Conservation (phyloP, 1,284 basidiomycete species). For the Apiotrichum mycotoxinovorans region DNA sequence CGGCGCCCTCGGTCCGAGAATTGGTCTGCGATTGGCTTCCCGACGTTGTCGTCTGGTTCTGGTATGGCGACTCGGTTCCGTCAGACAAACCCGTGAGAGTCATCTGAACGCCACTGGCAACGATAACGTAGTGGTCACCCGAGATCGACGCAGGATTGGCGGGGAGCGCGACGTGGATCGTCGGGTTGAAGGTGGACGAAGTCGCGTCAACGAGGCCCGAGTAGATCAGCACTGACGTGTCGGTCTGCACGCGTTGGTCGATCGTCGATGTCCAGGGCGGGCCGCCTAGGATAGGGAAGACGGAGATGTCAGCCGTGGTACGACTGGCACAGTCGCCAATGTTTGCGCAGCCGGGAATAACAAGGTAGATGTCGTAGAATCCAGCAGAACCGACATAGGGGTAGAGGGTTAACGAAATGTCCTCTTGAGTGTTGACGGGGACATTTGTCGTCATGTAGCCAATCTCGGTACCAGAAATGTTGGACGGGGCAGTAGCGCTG, state of each 20-base stretch:
- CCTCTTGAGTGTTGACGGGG: slow-evolving; percentile 55
- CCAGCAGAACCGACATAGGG: slow-evolving; percentile 86
- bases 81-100: slow-evolving; percentile 50
- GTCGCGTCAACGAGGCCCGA: slow-evolving; percentile 74
- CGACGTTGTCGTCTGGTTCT: too few relatives aligned
- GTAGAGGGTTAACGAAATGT: slow-evolving; percentile 79
- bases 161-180: slow-evolving; percentile 67
- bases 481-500: slow-evolving; percentile 60
- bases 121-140: slow-evolving; percentile 66
- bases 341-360: slow-evolving; percentile 79
- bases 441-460: slow-evolving; percentile 69
- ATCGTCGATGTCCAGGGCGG: slow-evolving; percentile 65
- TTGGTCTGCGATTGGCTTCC: too few relatives aligned
- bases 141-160: slow-evolving; percentile 62
- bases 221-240: slow-evolving; percentile 67
- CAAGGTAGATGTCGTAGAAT: slow-evolving; percentile 75
- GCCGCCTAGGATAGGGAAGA: slow-evolving; percentile 70
- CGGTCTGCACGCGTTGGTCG: slow-evolving; percentile 68
- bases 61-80: slow-evolving; percentile 1
- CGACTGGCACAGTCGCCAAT: slow-evolving; percentile 76
- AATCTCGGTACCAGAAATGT: slow-evolving; percentile 69
- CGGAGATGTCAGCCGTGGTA: slow-evolving; percentile 75
- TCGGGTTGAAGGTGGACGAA: slow-evolving; percentile 65
- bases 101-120: slow-evolving; percentile 75
- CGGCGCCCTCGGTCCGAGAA: too few relatives aligned